These are phyloP conservation scores for Tetragonia tetragonoides DNA, from an alignment of 148 eudicot genomes.

Conservation along the genomic window DNA sequence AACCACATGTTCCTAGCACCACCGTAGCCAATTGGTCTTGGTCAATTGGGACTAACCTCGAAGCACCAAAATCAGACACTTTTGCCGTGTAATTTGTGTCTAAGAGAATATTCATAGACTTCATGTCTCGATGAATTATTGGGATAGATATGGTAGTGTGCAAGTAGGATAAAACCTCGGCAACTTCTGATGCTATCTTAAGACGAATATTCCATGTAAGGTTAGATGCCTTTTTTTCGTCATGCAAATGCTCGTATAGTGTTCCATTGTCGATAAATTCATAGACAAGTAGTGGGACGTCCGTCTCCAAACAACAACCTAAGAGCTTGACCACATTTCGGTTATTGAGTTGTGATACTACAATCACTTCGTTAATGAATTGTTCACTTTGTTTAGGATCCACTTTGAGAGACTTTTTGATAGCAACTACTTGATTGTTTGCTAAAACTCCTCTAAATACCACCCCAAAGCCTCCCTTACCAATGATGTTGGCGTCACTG, in stretches of 20 bases:
- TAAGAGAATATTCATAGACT: constrained; percentile 24
- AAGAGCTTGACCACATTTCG: constrained; percentile 25
- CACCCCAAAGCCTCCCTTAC: constrained; percentile 29
- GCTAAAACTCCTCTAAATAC: constrained; percentile 13
- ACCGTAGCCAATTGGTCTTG: constrained; percentile 15
- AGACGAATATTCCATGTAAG: constrained; percentile 19
- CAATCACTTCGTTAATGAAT: constrained; percentile 23
- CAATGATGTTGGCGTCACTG: constrained; percentile 13
- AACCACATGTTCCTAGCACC: constrained; percentile 25
- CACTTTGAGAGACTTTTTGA: constrained; percentile 24
- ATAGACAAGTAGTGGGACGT: constrained; percentile 22
- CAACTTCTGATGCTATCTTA: constrained; percentile 24
- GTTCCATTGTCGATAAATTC: constrained; percentile 28
- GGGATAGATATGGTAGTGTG: constrained; percentile 27
- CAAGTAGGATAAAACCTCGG: constrained; percentile 24
- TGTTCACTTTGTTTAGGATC: constrained; percentile 24
- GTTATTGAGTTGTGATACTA: constrained; percentile 26
- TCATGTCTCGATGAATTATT: constrained; percentile 29
- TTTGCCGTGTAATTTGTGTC: constrained; percentile 22
- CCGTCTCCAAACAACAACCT: constrained; percentile 27
- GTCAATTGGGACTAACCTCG: constrained; percentile 17
- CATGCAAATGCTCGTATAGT: constrained; percentile 22
- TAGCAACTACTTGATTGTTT: constrained; percentile 22
- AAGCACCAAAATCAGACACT: constrained; percentile 31
- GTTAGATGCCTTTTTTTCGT: background rate